Evolutionary conservation across 2,329 filamentous ascomycete genomes (phyloP), one percentile per base, ranked within the genome.

Genomic region (Setomelanomma holmii): DNA sequence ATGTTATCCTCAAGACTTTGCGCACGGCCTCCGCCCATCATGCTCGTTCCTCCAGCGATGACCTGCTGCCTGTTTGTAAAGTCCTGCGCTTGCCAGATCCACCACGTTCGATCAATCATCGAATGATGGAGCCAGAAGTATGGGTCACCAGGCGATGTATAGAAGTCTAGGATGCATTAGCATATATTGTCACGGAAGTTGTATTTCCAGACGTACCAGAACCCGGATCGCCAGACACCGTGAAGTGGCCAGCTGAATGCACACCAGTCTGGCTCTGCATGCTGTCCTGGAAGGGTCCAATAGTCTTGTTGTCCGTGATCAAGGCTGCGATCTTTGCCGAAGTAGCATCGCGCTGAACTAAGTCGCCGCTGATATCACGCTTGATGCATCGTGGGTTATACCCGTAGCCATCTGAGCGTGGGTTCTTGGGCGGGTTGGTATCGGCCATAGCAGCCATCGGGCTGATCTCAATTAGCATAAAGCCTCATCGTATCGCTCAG

Each of bases 61-160:
- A 71, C 71, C 49, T 74, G 64, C 50, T 74, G 71, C 5, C 80
- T 69, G 17, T 72, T 69, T 38, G 64, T 56, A 44, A 70, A 71
- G 53, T 80, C 73, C 36, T 78, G 68, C 38, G 74, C 77, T 64
- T 83, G 80, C 80, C 80, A 83, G 42, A 79, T 79, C 72, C 74
- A 79, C 75, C 76, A 82, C 1, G 73, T 64, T 5, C 78, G 73
- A 56, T 82, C 80, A 30, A 83, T 76, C 69, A 77, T 75, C n/a
- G 71, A 68, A 53, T 82, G 80, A 55, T 82, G 80, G 17, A 79
- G 68, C 58, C 68, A 82, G 66, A 82, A 82, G 40, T 71, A 58
- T 6, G 78, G 78, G 33, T 82, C 79, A 10, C 71, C 74, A 4
- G 80, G 79, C 4, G 75, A 78, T 4, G 75, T 73, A 57, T 77